Percentiles rank a stretch among this genome's conserved stretches.
phyloP scores from a whole-genome alignment of 164 flowering plant species.

The Annona cherimola region DNA sequence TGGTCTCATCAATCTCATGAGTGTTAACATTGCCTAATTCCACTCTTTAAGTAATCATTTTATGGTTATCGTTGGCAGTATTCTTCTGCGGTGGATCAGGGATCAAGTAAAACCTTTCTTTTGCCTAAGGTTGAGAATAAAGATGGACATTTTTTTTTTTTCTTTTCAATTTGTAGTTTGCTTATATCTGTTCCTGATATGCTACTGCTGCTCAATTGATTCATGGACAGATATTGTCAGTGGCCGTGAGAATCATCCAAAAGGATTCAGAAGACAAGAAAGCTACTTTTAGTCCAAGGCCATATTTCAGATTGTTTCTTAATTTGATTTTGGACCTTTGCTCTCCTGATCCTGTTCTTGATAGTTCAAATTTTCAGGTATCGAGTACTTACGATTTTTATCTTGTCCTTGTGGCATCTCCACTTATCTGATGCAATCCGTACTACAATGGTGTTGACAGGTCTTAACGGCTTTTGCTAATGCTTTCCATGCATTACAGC shows the following conservation, averaged over 20 bases:
- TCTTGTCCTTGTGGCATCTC: not conserved
- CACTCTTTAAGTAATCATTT: not conserved
- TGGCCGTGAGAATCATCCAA: slow-evolving; percentile 69
- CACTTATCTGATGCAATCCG: not conserved
- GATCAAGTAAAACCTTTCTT: slow-evolving; percentile 49
- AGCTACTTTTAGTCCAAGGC: slow-evolving; percentile 75
- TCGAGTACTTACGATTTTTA: slow-evolving; percentile 44
- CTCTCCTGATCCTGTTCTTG: slow-evolving; percentile 59
- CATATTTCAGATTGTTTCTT: slow-evolving; percentile 85
- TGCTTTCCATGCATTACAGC: slow-evolving; percentile 88
- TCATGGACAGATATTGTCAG: slow-evolving; percentile 52
- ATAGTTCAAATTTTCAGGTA: slow-evolving; percentile 81
- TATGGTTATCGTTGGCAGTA: slow-evolving; percentile 25
- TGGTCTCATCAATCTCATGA: not conserved
- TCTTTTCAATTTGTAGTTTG: not conserved
- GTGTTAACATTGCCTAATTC: not conserved
- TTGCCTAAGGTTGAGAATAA: slow-evolving; percentile 59
- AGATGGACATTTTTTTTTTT: not conserved
- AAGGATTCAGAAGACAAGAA: slow-evolving; percentile 89
- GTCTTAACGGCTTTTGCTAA: slow-evolving; percentile 67
- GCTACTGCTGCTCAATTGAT: not conserved
- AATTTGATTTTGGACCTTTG: slow-evolving; percentile 76
- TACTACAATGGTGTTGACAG: slow-evolving; percentile 25
- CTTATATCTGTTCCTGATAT: not conserved
- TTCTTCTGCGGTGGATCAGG: slow-evolving; percentile 50